Evolutionary conservation across 306 rosid species (phyloP), one percentile per base, ranked within the genome.

Genomic region (Aeschynomene evenia): DNA sequence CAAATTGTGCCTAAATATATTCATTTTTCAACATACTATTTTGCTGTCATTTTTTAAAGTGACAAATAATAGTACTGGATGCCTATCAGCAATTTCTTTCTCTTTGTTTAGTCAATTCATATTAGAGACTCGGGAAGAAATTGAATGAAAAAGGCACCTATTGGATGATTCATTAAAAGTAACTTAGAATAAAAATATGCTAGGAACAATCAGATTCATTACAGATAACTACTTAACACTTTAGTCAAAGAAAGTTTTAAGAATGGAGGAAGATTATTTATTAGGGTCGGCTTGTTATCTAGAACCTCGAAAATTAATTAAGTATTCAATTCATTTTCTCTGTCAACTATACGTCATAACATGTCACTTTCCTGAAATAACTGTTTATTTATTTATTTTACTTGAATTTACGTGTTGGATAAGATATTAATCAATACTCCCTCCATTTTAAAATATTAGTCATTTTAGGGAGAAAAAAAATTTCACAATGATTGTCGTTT

Each of bases 71-170:
- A n/a, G n/a, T n/a, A n/a, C n/a, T 3, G 9, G 40, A 9, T 39
- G 24, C 15, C 33, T 6, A 9, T 2, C 2, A 20, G n/a, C 57
- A 78, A 21, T 40, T 59, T 79, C 54, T 33, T 51, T 29, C 15
- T 1, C 21, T 28, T 63, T 77, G 72, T 34, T 45, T 31, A 43
- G 54, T 68, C 66, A 43, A 31, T 36, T 73, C 57, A 42, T 33
- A 20, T n/a, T 9, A 49, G 23, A 63, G 64, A 63, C 31, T 62
- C 37, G 21, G 62, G 53, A 72, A 7, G 23, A 15, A 15, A 31
- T 29, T 2, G 63, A 60, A 60, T 7, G 23, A 60, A 60, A n/a
- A 60, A 60, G 48, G 28, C 15, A 4, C 11, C 39, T 34, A n/a
- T 59, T 11, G 26, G 29, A 11, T 60, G 31, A 4, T 37, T 60